These are phyloP conservation scores for Epichloe amarillans DNA, from an alignment of 2,329 filamentous ascomycete species.

Conservation along the genomic window DNA sequence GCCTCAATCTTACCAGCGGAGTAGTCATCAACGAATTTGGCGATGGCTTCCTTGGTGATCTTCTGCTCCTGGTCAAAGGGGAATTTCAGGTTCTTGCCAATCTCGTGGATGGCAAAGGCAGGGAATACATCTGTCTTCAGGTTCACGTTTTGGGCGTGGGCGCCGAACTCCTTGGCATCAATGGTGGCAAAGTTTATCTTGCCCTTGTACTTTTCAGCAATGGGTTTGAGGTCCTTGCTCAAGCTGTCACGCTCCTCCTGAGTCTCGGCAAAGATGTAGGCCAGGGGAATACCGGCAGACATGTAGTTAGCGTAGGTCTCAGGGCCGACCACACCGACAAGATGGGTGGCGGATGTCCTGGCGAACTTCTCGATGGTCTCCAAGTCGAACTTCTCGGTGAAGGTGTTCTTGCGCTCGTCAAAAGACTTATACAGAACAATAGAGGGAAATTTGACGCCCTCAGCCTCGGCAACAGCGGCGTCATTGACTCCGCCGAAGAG, in stretches of 20 bases:
- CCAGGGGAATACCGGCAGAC: conserved; percentile 78
- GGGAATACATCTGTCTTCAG: conserved; percentile 92
- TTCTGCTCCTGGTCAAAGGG: conserved; percentile 77
- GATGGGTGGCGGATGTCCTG: conserved; percentile 71
- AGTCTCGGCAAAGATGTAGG: conserved; percentile 95
- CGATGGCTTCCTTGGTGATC: conserved; percentile 58
- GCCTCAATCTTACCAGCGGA: conserved; percentile 78
- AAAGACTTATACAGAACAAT: conserved; percentile 96
- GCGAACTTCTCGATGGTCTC: conserved; percentile 73
- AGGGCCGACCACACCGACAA: conserved; percentile 91
- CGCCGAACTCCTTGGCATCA: conserved; percentile 85
- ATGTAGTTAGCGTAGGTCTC: conserved; percentile 97
- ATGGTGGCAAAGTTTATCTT: conserved; percentile 97
- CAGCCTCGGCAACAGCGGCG: conserved; percentile 70
- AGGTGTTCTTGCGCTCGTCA: conserved; percentile 86
- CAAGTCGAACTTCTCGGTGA: conserved; percentile 63
- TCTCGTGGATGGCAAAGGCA: conserved; percentile 94
- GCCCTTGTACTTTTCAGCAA: conserved; percentile 88
- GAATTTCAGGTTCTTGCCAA: conserved; percentile 91
- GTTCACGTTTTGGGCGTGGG: conserved; percentile 94
- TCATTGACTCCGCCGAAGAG: conserved; percentile 86
- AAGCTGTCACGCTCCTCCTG: conserved; percentile 76
- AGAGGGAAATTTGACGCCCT: conserved; percentile 70
- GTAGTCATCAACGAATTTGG: conserved; percentile 76
- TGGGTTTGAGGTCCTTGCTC: conserved; percentile 61